Conservation (phyloP, 768 basidiomycete genomes). For the Leccinum barrowsii region DNA sequence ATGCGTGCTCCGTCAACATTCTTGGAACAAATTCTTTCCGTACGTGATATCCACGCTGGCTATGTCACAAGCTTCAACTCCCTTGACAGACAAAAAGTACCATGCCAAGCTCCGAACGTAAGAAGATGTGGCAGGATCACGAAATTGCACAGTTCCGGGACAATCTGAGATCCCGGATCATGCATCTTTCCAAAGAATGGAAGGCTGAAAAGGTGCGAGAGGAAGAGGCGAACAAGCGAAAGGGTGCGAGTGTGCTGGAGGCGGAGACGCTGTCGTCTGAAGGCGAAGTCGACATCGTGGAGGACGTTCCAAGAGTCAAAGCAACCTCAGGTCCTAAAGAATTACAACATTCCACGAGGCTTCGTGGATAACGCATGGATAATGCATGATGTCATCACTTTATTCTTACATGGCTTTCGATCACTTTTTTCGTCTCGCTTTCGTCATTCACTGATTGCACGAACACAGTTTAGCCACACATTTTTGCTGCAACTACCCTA, state of each 20-base stretch:
- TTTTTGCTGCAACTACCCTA: slow-evolving; percentile 19
- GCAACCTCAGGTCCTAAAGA: slow-evolving; percentile 7
- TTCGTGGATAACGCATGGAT: slow-evolving; percentile 25
- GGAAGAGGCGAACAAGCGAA: slow-evolving; percentile 30
- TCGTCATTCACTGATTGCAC: slow-evolving; percentile 5
- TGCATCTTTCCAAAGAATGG: slow-evolving; percentile 51
- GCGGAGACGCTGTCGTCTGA: slow-evolving; percentile 31
- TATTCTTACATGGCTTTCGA: slow-evolving; percentile 4
- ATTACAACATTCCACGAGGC: slow-evolving; percentile 1
- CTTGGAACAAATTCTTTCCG: slow-evolving; percentile 44
- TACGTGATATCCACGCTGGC: background rate
- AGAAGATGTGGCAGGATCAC: slow-evolving; percentile 50
- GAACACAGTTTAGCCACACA: background rate
- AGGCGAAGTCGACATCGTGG: slow-evolving; percentile 39
- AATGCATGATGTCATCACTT: slow-evolving; percentile 3
- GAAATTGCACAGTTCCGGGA: slow-evolving; percentile 47
- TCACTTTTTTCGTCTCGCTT: background rate
- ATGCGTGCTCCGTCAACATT: slow-evolving; percentile 58
- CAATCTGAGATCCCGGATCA: slow-evolving; percentile 40
- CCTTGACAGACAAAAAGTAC: slow-evolving; percentile 31
- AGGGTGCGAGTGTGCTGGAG: slow-evolving; percentile 16
- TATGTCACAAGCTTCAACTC: background rate
- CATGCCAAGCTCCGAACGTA: slow-evolving; percentile 36
- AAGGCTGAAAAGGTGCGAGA: slow-evolving; percentile 39
- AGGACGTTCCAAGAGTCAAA: slow-evolving; percentile 23